phyloP scores from a whole-genome alignment of 192 early-diverging fungal species.

The Ambispora gerdemannii region DNA sequence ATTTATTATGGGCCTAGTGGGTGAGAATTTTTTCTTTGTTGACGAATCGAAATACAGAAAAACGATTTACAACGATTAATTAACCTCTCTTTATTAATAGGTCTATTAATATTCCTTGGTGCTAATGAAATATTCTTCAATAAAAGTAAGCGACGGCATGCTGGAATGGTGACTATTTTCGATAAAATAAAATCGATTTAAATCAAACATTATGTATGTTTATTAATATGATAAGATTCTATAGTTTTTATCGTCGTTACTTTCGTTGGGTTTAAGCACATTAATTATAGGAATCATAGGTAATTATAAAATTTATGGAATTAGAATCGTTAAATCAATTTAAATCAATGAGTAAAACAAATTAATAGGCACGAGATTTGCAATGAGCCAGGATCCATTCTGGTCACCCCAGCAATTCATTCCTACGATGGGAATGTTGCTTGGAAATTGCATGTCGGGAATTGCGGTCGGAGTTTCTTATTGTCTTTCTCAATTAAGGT shows the following conservation, averaged over 20 bases:
- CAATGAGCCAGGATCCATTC: constrained; percentile 67
- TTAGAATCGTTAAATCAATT: background rate
- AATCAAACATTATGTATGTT: constrained; percentile 32
- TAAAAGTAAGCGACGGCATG: constrained; percentile 64
- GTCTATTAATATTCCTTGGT: constrained; percentile 57
- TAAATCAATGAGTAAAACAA: background rate
- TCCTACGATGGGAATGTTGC: constrained; percentile 87
- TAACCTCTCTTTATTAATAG: constrained; percentile 31
- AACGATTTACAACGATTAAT: background rate
- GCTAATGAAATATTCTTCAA: constrained; percentile 69
- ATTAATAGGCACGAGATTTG: constrained; percentile 52
- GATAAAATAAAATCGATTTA: constrained; percentile 29
- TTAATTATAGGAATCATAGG: constrained; percentile 53
- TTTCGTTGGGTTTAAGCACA: constrained; percentile 50
- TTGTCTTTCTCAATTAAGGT: constrained; percentile 60
- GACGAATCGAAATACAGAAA: background rate
- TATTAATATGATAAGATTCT: constrained; percentile 25
- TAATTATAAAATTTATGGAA: constrained; percentile 14
- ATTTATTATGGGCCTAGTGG: constrained; percentile 57
- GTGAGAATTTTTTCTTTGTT: too few species aligned
- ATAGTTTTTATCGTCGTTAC: constrained; percentile 50
- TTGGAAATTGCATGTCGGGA: constrained; percentile 76
- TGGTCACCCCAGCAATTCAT: constrained; percentile 75
- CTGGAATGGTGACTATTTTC: constrained; percentile 74
- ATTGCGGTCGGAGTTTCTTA: constrained; percentile 62